These are phyloP conservation scores for Colletotrichum sublineola DNA, from an alignment of 2,329 filamentous ascomycete species.

Conservation along the genomic window DNA sequence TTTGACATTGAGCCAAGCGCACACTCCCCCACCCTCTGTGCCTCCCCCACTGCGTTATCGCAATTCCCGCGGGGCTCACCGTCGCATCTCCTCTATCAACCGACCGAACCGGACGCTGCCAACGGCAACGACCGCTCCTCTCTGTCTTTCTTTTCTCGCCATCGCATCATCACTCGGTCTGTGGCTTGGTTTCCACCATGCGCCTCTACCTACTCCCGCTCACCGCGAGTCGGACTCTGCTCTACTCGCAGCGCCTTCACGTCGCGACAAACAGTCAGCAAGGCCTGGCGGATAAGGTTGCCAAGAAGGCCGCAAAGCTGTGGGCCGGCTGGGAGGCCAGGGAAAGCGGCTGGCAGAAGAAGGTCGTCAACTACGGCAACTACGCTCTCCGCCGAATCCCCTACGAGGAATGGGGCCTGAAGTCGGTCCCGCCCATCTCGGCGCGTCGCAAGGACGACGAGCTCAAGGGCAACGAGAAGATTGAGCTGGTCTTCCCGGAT, in stretches of 20 bases:
- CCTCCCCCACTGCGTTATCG: constrained; percentile 7
- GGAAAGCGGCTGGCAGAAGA: constrained; percentile 88
- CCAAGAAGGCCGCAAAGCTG: constrained; percentile 77
- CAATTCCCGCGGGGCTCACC: constrained; percentile 21
- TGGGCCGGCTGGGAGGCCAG: constrained; percentile 92
- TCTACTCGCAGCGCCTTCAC: constrained; percentile 88
- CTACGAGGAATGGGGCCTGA: constrained; percentile 97
- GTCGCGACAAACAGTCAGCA: constrained; percentile 65
- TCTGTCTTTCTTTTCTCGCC: background rate
- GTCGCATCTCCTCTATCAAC: constrained; percentile 20
- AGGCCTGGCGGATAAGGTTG: constrained; percentile 76
- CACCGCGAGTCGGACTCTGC: constrained; percentile 88
- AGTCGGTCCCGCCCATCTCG: constrained; percentile 89
- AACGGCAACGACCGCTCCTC: constrained; percentile 16
- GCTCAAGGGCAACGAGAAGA: constrained; percentile 71
- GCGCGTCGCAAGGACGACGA: constrained; percentile 74
- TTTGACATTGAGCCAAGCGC: constrained; percentile 18
- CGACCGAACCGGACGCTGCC: constrained; percentile 1
- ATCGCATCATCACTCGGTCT: background rate
- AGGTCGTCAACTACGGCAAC: constrained; percentile 89
- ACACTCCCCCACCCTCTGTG: background rate
- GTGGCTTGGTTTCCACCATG: constrained; percentile 65
- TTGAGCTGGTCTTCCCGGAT: constrained; percentile 82
- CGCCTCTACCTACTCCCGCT: constrained; percentile 94
- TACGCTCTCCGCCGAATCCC: constrained; percentile 87